phyloP scores from a whole-genome alignment of 106 monocot genomes.

The Dactylorhiza incarnata region DNA sequence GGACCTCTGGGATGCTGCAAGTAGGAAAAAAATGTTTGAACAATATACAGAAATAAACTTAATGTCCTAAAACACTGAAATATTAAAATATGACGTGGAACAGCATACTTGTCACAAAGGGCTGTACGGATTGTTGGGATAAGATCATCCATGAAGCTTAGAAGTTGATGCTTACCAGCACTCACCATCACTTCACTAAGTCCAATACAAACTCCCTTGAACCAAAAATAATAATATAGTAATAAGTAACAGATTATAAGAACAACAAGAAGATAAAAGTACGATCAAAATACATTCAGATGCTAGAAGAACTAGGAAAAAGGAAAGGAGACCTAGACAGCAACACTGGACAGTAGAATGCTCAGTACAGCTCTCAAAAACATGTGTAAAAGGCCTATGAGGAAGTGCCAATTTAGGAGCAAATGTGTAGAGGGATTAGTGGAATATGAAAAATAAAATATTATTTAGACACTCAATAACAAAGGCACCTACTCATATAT shows the following conservation, averaged over 20 bases:
- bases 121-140: slow-evolving; percentile 95
- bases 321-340: background rate
- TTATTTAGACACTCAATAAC: background rate
- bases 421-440: background rate
- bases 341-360: background rate
- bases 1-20: slow-evolving; percentile 73
- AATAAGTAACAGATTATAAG: no score
- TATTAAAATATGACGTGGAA: slow-evolving; percentile 3
- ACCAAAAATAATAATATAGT: background rate
- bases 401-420: no score
- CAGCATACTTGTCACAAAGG: slow-evolving; percentile 89
- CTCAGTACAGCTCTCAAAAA: background rate
- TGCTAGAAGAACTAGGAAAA: background rate
- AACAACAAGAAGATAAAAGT: no score
- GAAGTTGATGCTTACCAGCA: slow-evolving; percentile 87
- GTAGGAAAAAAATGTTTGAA: slow-evolving; percentile 1
- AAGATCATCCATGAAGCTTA: slow-evolving; percentile 88
- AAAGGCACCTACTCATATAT: background rate
- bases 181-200: slow-evolving; percentile 97
- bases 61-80: background rate
- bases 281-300: no score
- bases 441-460: background rate
- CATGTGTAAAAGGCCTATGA: no score
- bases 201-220: slow-evolving; percentile 92
- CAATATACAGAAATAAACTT: background rate